Base-by-base conservation (phyloP, 106 monocot genomes). In the Phalaenopsis equestris region DNA sequence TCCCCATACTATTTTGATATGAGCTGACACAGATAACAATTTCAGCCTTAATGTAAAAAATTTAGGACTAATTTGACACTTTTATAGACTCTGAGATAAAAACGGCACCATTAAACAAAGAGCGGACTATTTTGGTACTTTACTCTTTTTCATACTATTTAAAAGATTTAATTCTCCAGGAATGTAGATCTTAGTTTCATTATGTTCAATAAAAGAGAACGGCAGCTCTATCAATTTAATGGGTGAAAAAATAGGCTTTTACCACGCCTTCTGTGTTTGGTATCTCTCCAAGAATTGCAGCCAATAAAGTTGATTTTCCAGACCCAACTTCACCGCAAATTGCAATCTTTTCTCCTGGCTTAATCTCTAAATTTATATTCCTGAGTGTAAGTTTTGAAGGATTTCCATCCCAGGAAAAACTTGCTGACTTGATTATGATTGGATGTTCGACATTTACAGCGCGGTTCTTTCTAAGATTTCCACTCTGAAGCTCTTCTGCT, bases 271-370 rank as follows among this genome's bases (percentile, higher is more conserved):
- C 78, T 0, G 79, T 85, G 52, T 68, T 88, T 55, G 92, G 86
- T 57, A 94, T 87, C 80, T 98, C 98, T 52, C 98, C 98, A 37
- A 98, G 94, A 76, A 94, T 87, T 52, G 94, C 89, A 41, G 88
- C 88, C 46, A 98, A 83, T 73, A 98, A 81, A 42, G 98, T 87
- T 17, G 98, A 94, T 80, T 98, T 98, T 75, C 94, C 98, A 9
- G 98, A 86, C 61, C 98, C 98, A 77, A 98, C 98, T 41, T 92
- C 92, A 47, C 98, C 98, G 77, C 98, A 98, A 3, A 98, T 87
- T 19, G 98, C 98, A 21, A 98, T 82, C 87, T 93, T 98, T 43
- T 98, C 89, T 2, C 92, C 89, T 47, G 43, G 74, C 67, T 78
- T 84, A 80, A 91, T 75, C 11, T 78, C 83, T 56, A 98, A 57